These are phyloP conservation scores for Trametes pubescens DNA, from an alignment of 1,284 basidiomycete species.

Conservation along the genomic window DNA sequence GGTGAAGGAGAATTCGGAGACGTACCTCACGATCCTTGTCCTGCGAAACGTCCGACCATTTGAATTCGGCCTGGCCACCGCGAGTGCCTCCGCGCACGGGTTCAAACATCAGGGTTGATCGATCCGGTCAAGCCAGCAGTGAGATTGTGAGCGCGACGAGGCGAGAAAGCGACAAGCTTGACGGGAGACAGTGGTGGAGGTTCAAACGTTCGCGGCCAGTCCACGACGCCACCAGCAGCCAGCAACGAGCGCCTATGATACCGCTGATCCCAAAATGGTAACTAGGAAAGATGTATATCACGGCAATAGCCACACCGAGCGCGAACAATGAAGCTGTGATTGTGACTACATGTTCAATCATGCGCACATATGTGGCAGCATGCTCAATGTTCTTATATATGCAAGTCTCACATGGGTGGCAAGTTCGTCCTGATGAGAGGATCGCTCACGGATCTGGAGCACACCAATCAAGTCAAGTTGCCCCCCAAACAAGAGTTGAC, in stretches of 20 bases:
- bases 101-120: slow-evolving; percentile 67
- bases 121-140: neutral
- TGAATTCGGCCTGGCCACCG: slow-evolving; percentile 91
- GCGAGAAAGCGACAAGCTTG: neutral
- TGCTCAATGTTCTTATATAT: too few species aligned
- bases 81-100: slow-evolving; percentile 86
- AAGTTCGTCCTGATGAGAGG: too few species aligned
- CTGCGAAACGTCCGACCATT: slow-evolving; percentile 89
- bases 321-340: too few species aligned
- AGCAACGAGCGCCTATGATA: slow-evolving; percentile 1
- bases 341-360: too few species aligned
- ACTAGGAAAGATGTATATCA: slow-evolving; percentile 16
- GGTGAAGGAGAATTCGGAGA: slow-evolving; percentile 14
- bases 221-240: neutral
- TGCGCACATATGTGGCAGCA: too few species aligned
- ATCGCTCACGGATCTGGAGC: too few species aligned
- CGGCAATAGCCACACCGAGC: neutral
- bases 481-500: too few species aligned
- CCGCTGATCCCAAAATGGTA: slow-evolving; percentile 12
- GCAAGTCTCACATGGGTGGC: too few species aligned
- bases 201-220: neutral
- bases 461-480: too few species aligned
- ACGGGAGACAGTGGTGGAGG: neutral
- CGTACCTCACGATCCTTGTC: slow-evolving; percentile 91
- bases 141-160: neutral